These are phyloP conservation scores for Viola odorata DNA, from an alignment of 345 rosid species.

Conservation along the genomic window DNA sequence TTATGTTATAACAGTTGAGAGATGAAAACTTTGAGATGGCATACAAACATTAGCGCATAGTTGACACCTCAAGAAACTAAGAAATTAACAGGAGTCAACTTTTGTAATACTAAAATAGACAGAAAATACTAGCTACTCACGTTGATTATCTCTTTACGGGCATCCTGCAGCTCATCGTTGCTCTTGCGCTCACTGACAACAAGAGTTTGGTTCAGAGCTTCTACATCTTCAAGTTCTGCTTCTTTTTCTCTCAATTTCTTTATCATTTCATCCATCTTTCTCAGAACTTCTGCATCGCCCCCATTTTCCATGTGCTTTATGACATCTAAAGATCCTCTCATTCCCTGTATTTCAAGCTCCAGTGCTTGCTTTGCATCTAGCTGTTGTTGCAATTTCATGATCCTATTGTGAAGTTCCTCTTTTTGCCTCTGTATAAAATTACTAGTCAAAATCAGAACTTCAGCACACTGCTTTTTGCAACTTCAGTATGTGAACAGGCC, in stretches of 20 bases:
- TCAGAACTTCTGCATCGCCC: conserved; percentile 57
- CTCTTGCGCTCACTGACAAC: conserved; percentile 71
- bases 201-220: conserved; percentile 72
- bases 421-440: conserved; percentile 54
- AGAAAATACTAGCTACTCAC: conserved; percentile 33
- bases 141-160: conserved; percentile 73
- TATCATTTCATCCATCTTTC: conserved; percentile 52
- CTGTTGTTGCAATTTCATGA: conserved; percentile 59
- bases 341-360: conserved; percentile 71
- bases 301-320: conserved; percentile 68
- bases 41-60: too few relatives aligned
- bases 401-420: conserved; percentile 62
- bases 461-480: conserved; percentile 6
- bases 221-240: conserved; percentile 62
- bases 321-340: conserved; percentile 59
- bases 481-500: too few relatives aligned
- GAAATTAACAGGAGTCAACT: neutral
- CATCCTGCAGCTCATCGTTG: conserved; percentile 92
- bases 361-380: conserved; percentile 80
- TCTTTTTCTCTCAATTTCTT: conserved; percentile 78
- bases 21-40: too few relatives aligned
- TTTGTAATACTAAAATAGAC: neutral
- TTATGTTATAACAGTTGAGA: neutral
- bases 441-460: conserved; percentile 11
- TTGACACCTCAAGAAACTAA: neutral